Evolutionary conservation across 2,329 filamentous ascomycete species (phyloP), one percentile per base, ranked within the genome.

Genomic region (Paraphaeosphaeria minitans): DNA sequence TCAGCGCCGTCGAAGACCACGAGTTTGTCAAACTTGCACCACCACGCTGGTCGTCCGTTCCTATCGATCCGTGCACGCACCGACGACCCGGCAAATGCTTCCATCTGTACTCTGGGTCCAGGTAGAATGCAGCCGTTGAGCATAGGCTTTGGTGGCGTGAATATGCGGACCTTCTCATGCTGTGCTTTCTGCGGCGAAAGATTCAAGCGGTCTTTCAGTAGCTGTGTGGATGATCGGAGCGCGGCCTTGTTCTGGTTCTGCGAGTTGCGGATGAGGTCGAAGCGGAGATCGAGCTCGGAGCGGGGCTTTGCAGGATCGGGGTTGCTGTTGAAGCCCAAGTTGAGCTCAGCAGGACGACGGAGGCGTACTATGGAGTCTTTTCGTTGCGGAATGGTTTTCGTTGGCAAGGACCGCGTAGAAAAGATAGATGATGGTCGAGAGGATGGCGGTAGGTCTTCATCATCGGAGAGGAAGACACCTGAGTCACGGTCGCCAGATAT

Each of bases 21-120:
- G 1, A 76, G 61, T 50, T 69, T 71, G 43, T 76, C 73, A 35
- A 69, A 63, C 47, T 74, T 74, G 53, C 73, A 75, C 73, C 73
- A 75, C 73, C 73, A 75, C 4, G 71, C 68, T 1, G 73, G 70
- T 2, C 68, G 59, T 5, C 59, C 49, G 2, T 51, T 50, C 4
- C 60, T 53, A 41, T 70, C 67, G 2, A 72, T 75, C 6, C 61
- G 55, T 8, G 71, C 72, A 16, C 72, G 65, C 0, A 75, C 66
- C 0, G 65, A 67, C 9, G 65, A 62, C 46, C 73, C 72, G 1
- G 60, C 65, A 42, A 75, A 74, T 0, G 67, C 62, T 9, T 56
- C 61, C 35, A 63, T 37, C 6, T 68, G 65, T 1, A 58, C 63
- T 2, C 58, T 62, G 2, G 73, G 72, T 12, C 65, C 66, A 0